Evolutionary conservation across 176 grass and related monocot species (phyloP), one percentile per base, ranked within the genome.

Genomic region (Alopecurus myosuroides): DNA sequence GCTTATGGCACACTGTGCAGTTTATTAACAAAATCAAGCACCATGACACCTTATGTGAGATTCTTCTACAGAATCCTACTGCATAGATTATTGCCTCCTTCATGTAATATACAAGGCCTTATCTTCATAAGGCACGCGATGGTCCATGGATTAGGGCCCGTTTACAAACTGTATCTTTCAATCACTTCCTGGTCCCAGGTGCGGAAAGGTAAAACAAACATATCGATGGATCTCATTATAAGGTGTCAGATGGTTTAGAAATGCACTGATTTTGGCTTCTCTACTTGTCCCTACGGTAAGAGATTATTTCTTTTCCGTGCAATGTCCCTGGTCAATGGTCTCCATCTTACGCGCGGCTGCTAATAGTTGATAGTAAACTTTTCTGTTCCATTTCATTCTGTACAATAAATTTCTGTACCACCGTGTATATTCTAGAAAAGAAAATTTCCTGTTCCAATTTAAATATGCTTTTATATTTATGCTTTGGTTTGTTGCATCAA

Each of bases 51-150:
- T 75, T 85, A 77, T 70, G n/a, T 61, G 40, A 69, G 82, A 89
- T 89, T 89, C 82, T 85, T 85, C 77, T 41, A 70, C 60, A 13
- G 31, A 60, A 77, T 81, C 70, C 6, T 52, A 61, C 1, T n/a
- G 20, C 44, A 70, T 85, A 76, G n/a, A 77, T 89, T 85, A 58
- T 37, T 85, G 53, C 11, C n/a, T 70, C 29, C 7, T 85, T 81
- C 81, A 81, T 85, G 17, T 50, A 76, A 9, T 40, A 63, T 37
- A 66, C 58, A 75, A 39, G 36, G 22, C 17, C 41, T 81, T 81
- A 50, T 82, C 80, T 77, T 77, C 61, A 70, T 67, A 40, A 76
- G 37, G 58, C 58, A 85, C 60, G 15, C 36, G 53, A 35, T 58
- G 69, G 48, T 57, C 50, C 37, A 77, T 81, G 77, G 77, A 77